Conservation (phyloP, 139 green algal genomes). For the Tetraselmis striata region DNA sequence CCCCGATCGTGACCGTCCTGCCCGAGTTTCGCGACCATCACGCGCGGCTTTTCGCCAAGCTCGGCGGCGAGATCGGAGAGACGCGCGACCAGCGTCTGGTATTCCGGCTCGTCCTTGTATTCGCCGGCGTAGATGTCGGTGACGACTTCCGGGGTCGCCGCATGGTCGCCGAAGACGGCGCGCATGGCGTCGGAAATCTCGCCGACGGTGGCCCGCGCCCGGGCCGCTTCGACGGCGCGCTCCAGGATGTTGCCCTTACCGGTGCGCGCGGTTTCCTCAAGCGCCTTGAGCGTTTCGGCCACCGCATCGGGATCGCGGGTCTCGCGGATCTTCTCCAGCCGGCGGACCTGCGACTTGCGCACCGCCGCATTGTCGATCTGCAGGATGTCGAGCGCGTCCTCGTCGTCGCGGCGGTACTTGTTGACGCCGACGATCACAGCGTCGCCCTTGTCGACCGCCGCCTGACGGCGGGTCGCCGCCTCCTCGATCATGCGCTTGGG, state of each 20-base stretch:
- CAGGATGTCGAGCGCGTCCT: slow-evolving; percentile 22
- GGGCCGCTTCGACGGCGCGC: slow-evolving; percentile 44
- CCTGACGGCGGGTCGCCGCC: slow-evolving; percentile 46
- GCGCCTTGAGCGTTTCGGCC: too few relatives aligned
- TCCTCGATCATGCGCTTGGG: slow-evolving; percentile 37
- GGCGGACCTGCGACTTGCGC: slow-evolving; percentile 22
- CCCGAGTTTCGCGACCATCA: slow-evolving; percentile 64
- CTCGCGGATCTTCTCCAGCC: slow-evolving; percentile 13
- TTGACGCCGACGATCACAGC: slow-evolving; percentile 65
- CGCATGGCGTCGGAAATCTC: slow-evolving; percentile 58
- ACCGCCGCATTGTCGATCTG: slow-evolving; percentile 51
- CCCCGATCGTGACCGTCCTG: slow-evolving; percentile 61
- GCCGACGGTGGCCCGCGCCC: slow-evolving; percentile 46
- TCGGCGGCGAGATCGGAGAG: too few relatives aligned
- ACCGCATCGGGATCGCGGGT: too few relatives aligned
- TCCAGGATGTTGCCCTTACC: slow-evolving; percentile 58
- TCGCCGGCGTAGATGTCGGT: too few relatives aligned
- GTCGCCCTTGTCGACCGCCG: slow-evolving; percentile 48
- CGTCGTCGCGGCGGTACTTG: slow-evolving; percentile 41
- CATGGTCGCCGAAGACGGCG: too few relatives aligned
- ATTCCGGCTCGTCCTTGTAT: too few relatives aligned
- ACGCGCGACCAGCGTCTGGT: too few relatives aligned
- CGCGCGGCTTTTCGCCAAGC: too few relatives aligned
- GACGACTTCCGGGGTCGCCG: too few relatives aligned
- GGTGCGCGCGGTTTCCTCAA: too few relatives aligned